Conservation (phyloP, 768 basidiomycete genomes). For the Kwoniella dejecticola region DNA sequence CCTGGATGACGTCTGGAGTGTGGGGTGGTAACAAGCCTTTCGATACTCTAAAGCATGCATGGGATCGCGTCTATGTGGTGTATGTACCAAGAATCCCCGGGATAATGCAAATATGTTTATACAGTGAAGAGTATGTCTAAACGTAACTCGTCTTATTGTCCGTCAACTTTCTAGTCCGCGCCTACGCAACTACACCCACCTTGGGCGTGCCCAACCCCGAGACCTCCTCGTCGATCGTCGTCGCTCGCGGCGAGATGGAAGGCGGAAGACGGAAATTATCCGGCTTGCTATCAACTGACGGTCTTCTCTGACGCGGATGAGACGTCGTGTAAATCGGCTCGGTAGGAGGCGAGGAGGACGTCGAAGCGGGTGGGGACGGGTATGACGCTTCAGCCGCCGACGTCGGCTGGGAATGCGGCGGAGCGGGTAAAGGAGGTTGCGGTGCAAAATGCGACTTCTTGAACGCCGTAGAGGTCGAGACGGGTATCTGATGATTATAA, state of each 20-base stretch:
- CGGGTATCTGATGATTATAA: conserved; percentile 13
- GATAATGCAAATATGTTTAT: background rate
- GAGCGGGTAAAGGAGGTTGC: conserved; percentile 2
- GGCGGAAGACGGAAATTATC: conserved; percentile 19
- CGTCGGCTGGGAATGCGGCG: background rate
- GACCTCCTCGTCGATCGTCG: conserved; percentile 17
- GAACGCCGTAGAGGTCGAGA: conserved; percentile 31
- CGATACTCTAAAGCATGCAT: too few relatives aligned
- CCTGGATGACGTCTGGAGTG: conserved; percentile 13
- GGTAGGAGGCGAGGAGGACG: conserved; percentile 30
- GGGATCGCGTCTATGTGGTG: conserved; percentile 9
- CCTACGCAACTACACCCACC: conserved; percentile 9
- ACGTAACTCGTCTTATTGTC: background rate
- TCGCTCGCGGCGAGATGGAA: conserved; percentile 4
- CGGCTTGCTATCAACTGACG: conserved; percentile 19
- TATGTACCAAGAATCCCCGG: conserved; percentile 4
- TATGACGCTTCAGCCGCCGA: conserved; percentile 22
- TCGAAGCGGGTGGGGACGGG: conserved; percentile 37
- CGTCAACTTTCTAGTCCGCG: too few relatives aligned
- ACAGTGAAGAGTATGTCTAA: background rate
- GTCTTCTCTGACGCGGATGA: conserved; percentile 16
- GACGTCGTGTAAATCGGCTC: conserved; percentile 12
- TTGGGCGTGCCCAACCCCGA: conserved; percentile 3
- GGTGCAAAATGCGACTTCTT: conserved; percentile 12
- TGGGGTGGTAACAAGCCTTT: conserved; percentile 10